These are phyloP conservation scores for Ochetophila trinervis DNA, from an alignment of 306 rosid species.

Conservation along the genomic window DNA sequence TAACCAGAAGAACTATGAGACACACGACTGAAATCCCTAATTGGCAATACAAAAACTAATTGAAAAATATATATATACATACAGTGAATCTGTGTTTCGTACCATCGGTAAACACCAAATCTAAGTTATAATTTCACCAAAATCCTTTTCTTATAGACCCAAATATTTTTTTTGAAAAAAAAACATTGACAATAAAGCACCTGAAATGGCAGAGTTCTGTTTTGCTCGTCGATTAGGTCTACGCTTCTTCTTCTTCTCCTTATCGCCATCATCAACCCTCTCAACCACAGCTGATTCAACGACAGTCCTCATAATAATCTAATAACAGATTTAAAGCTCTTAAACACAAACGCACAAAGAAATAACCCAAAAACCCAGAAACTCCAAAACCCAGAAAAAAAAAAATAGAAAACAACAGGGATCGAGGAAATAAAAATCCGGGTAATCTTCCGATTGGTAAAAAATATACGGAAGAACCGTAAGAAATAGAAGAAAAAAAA, in stretches of 20 bases:
- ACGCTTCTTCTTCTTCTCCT: slow-evolving; percentile 86
- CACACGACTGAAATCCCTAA: background rate
- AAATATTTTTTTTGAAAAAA: no score
- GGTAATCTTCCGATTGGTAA: slow-evolving; percentile 41
- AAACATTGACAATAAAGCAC: slow-evolving; percentile 16
- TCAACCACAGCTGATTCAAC: slow-evolving; percentile 50
- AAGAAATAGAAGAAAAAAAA: background rate
- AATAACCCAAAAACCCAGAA: background rate
- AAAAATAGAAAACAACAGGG: background rate
- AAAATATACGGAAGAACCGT: slow-evolving; percentile 59
- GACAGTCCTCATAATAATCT: slow-evolving; percentile 41
- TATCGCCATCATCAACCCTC: slow-evolving; percentile 59
- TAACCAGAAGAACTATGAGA: background rate
- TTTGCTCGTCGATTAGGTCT: slow-evolving; percentile 69
- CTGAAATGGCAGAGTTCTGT: slow-evolving; percentile 40
- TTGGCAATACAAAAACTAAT: background rate
- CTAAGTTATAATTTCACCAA: background rate
- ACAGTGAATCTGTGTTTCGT: background rate
- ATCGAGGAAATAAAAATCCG: slow-evolving; percentile 2
- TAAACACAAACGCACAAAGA: background rate
- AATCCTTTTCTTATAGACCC: background rate
- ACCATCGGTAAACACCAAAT: no score
- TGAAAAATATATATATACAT: background rate
- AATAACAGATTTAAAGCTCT: background rate
- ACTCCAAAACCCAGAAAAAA: background rate